Conservation (phyloP, 2,329 filamentous ascomycete species). For the Xylariomycetidae sp. region DNA sequence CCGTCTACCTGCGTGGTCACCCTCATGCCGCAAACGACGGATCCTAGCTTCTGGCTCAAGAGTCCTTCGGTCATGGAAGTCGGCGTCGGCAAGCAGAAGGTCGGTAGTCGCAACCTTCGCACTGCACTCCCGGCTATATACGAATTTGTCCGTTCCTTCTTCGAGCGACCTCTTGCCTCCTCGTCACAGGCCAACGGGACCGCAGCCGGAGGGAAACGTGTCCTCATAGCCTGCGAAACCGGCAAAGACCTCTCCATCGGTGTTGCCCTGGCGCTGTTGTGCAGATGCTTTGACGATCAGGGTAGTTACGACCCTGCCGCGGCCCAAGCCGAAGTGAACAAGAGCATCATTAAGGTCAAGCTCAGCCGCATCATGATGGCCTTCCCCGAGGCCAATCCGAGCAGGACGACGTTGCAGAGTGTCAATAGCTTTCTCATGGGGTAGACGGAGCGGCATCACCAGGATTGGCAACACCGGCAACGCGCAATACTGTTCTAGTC, state of each 20-base stretch:
- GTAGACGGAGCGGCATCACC: no score
- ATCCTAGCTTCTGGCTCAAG: conserved; percentile 36
- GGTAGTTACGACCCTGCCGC: conserved; percentile 34
- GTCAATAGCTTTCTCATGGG: conserved; percentile 86
- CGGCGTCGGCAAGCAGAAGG: conserved; percentile 64
- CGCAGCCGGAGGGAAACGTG: conserved; percentile 7
- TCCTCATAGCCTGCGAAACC: conserved; percentile 65
- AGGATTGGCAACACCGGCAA: no score
- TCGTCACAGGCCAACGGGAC: neutral
- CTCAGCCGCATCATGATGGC: conserved; percentile 78
- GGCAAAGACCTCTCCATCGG: conserved; percentile 79
- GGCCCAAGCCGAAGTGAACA: conserved; percentile 46
- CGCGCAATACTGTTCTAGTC: no score
- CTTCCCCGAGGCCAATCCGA: conserved; percentile 76
- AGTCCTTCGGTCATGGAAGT: conserved; percentile 43
- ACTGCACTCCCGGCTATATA: conserved; percentile 59
- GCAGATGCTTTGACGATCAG: conserved; percentile 61
- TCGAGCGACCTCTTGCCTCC: conserved; percentile 24
- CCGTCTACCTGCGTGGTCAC: conserved; percentile 33
- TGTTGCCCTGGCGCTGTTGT: conserved; percentile 68
- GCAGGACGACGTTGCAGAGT: conserved; percentile 77
- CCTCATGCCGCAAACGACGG: conserved; percentile 37
- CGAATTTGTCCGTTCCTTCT: conserved; percentile 42
- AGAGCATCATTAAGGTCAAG: conserved; percentile 68
- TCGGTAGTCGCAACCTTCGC: conserved; percentile 78